Evolutionary conservation across 805 yeast genomes (phyloP).

Genomic region (Vanderwaltozyma polyspora): DNA sequence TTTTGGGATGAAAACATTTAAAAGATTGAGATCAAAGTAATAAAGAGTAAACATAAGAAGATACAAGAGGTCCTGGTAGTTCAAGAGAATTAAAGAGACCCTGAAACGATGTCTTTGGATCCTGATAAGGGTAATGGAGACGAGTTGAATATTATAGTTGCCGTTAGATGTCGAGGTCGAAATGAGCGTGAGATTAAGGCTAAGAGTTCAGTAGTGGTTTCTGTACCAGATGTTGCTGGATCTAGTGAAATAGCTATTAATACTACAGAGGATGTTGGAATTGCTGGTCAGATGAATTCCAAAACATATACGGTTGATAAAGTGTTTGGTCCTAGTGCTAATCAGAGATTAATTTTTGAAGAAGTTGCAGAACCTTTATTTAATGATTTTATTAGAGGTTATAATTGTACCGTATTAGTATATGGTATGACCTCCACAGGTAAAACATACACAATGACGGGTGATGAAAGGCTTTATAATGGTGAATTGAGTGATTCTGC

Average conservation of each 20-base stretch:
- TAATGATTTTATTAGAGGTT: constrained; percentile 60
- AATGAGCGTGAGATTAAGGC: constrained; percentile 46
- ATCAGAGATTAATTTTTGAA: constrained; percentile 55
- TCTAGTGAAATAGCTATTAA: constrained; percentile 37
- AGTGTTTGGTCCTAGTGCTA: constrained; percentile 75
- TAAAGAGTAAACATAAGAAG: too few relatives aligned
- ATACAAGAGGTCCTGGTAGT: too few relatives aligned
- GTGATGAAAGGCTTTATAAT: constrained; percentile 29
- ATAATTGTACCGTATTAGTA: constrained; percentile 73
- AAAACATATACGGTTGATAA: constrained; percentile 66
- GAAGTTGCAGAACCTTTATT: constrained; percentile 55
- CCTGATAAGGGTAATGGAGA: constrained; percentile 10
- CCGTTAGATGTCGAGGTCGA: constrained; percentile 54
- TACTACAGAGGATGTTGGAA: constrained; percentile 31
- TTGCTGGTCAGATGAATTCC: constrained; percentile 31
- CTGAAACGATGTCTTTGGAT: constrained; percentile 1
- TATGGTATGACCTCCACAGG: constrained; percentile 94
- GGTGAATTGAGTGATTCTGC: constrained; percentile 46
- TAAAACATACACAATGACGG: constrained; percentile 69
- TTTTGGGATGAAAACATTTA: too few relatives aligned
- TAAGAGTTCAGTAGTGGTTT: constrained; percentile 50
- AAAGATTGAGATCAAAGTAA: too few relatives aligned
- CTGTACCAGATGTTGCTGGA: constrained; percentile 36
- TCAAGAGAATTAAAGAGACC: too few relatives aligned
- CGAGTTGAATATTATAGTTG: constrained; percentile 46